These are phyloP conservation scores for Castanea mollissima DNA, from an alignment of 306 rosid species.

Conservation along the genomic window DNA sequence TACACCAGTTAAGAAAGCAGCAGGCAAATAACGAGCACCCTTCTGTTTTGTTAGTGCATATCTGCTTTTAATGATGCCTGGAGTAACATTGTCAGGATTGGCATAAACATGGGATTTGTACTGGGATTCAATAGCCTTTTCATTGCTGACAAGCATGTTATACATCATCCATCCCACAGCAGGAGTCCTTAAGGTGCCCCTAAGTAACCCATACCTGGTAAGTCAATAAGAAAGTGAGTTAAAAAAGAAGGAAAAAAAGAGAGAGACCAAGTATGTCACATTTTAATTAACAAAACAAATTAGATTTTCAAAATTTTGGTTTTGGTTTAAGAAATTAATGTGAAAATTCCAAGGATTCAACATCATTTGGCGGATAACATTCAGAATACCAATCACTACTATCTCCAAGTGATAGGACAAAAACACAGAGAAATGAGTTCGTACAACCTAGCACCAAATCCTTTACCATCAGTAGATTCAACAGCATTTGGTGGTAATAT, in stretches of 20 bases:
- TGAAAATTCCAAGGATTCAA: not conserved
- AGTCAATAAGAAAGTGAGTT: slow-evolving; percentile 2
- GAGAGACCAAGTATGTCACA: slow-evolving; percentile 19
- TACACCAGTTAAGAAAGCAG: slow-evolving; percentile 79
- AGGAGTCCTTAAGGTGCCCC: slow-evolving; percentile 92
- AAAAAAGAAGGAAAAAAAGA: not conserved
- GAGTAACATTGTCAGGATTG: slow-evolving; percentile 83
- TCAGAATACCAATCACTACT: not conserved
- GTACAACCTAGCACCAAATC: not conserved
- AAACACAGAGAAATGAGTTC: not conserved
- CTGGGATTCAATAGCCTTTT: slow-evolving; percentile 84
- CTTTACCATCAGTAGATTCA: not conserved
- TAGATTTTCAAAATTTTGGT: not conserved
- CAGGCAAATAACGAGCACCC: slow-evolving; percentile 88
- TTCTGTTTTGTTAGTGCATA: slow-evolving; percentile 71
- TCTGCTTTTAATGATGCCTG: slow-evolving; percentile 67
- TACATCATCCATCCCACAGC: slow-evolving; percentile 99
- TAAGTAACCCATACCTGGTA: slow-evolving; percentile 76
- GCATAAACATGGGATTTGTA: slow-evolving; percentile 92
- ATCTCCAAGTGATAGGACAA: not conserved
- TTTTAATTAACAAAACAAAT: slow-evolving; percentile 9
- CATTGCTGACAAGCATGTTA: slow-evolving; percentile 89
- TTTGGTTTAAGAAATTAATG: not conserved
- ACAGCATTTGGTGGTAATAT: too few relatives aligned
- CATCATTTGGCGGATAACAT: not conserved